Evolutionary conservation across 805 yeast genomes (phyloP).

Genomic region (Myxozyma neotropica): DNA sequence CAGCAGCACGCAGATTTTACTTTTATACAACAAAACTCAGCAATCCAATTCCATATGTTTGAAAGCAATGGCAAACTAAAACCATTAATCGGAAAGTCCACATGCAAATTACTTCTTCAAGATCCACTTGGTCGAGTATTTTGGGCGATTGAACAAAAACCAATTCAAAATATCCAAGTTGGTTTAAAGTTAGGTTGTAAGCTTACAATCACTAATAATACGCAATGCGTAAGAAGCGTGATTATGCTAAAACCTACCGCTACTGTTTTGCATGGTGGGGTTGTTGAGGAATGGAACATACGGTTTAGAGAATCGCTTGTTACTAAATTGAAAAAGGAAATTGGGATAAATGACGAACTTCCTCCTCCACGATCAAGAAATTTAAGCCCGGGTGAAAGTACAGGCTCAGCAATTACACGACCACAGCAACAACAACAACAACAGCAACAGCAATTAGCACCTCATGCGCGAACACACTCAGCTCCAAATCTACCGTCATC

Average conservation of each 20-base stretch:
- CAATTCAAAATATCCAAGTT: slow-evolving; percentile 19
- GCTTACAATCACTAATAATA: slow-evolving; percentile 5
- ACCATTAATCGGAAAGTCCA: slow-evolving; percentile 21
- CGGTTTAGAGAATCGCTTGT: slow-evolving; percentile 8
- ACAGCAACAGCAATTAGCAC: neutral
- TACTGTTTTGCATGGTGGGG: slow-evolving; percentile 25
- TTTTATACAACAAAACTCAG: neutral
- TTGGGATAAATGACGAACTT: neutral
- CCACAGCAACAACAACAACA: neutral
- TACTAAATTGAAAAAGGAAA: neutral
- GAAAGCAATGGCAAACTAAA: neutral
- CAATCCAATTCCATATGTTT: neutral
- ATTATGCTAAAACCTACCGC: slow-evolving; percentile 17
- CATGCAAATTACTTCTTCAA: slow-evolving; percentile 29
- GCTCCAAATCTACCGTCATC: neutral
- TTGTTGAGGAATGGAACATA: slow-evolving; percentile 21
- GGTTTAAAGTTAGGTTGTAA: slow-evolving; percentile 27
- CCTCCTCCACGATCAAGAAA: neutral
- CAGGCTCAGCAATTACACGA: neutral
- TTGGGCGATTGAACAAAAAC: slow-evolving; percentile 26
- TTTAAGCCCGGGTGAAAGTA: neutral
- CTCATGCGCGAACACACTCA: neutral
- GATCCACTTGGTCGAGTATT: slow-evolving; percentile 23
- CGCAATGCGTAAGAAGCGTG: slow-evolving; percentile 17
- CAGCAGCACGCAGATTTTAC: neutral